These are phyloP conservation scores for Talaromyces sp. DNA, from an alignment of 2,329 filamentous ascomycete species.

Conservation along the genomic window DNA sequence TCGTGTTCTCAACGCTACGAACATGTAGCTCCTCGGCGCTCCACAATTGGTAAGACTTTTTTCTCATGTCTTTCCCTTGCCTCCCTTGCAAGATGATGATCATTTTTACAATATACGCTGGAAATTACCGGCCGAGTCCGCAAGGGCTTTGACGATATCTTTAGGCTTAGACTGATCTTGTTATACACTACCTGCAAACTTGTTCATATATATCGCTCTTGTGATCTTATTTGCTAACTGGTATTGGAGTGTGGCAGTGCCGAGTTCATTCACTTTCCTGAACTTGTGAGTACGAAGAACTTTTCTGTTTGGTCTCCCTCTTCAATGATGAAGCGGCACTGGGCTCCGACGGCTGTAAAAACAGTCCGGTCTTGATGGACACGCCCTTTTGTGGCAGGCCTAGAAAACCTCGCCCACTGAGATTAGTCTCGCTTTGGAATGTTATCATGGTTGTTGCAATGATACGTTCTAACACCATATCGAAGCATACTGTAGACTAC, in stretches of 20 bases:
- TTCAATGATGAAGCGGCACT: conserved; percentile 64
- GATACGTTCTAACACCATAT: not conserved
- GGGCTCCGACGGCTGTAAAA: conserved; percentile 74
- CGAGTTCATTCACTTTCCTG: not conserved
- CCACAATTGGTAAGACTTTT: conserved; percentile 17
- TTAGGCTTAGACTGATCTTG: conserved; percentile 68
- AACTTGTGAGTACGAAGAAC: not conserved
- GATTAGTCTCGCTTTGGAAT: conserved; percentile 16
- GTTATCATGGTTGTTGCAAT: not conserved
- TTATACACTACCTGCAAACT: conserved; percentile 9
- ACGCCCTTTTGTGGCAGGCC: conserved; percentile 92
- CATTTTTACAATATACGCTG: conserved; percentile 63
- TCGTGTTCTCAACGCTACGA: not conserved
- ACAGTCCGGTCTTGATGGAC: conserved; percentile 67
- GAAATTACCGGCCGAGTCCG: conserved; percentile 92
- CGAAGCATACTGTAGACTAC: not conserved
- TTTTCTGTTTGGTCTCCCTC: not conserved
- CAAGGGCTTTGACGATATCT: conserved; percentile 66
- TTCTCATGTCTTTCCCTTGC: not conserved
- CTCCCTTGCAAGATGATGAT: conserved; percentile 52
- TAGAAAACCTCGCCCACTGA: conserved; percentile 99
- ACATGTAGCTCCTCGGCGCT: not conserved
- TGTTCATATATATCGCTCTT: not conserved
- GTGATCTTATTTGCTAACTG: not conserved
- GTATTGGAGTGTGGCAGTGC: not conserved